phyloP scores from a whole-genome alignment of 2,329 filamentous ascomycete species.

The Xylaria sp. region DNA sequence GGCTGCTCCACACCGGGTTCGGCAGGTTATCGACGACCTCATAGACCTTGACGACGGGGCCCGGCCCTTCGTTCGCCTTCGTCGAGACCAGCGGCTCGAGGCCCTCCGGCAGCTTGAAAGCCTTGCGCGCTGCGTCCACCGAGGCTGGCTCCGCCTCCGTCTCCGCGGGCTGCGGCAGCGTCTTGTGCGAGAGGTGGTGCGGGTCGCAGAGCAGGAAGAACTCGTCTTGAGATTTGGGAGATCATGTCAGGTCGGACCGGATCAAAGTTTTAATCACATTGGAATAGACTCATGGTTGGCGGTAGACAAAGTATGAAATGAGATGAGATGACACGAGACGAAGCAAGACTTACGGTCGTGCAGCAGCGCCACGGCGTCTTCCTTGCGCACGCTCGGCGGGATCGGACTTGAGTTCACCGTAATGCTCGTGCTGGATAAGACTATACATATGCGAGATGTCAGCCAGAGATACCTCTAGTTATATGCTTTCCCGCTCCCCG shows the following conservation, averaged over 20 bases:
- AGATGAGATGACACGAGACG: neutral
- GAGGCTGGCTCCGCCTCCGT: slow-evolving; percentile 39
- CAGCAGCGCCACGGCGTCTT: slow-evolving; percentile 55
- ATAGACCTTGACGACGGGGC: slow-evolving; percentile 53
- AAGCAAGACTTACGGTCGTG: slow-evolving; percentile 54
- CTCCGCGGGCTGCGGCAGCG: slow-evolving; percentile 44
- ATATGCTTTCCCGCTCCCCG: neutral
- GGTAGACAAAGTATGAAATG: neutral
- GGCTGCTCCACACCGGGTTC: slow-evolving; percentile 65
- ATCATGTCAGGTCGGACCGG: neutral
- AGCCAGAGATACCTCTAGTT: neutral
- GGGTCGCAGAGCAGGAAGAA: slow-evolving; percentile 66
- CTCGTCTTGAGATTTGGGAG: slow-evolving; percentile 47
- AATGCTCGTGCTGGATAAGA: slow-evolving; percentile 59
- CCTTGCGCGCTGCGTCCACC: slow-evolving; percentile 46
- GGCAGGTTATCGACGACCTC: slow-evolving; percentile 64
- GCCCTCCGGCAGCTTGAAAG: slow-evolving; percentile 42
- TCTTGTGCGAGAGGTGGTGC: slow-evolving; percentile 56
- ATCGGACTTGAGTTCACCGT: slow-evolving; percentile 58
- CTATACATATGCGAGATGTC: slow-evolving; percentile 29
- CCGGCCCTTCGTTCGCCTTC: slow-evolving; percentile 1
- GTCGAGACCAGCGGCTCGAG: slow-evolving; percentile 42
- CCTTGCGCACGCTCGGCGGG: slow-evolving; percentile 48
- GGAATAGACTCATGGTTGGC: neutral
- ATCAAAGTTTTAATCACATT: neutral